A percentile compares a stretch with the other conserved stretches of the same genome.
phyloP scores from a whole-genome alignment of 176 grass and related monocot species.

The Secale cereale region DNA sequence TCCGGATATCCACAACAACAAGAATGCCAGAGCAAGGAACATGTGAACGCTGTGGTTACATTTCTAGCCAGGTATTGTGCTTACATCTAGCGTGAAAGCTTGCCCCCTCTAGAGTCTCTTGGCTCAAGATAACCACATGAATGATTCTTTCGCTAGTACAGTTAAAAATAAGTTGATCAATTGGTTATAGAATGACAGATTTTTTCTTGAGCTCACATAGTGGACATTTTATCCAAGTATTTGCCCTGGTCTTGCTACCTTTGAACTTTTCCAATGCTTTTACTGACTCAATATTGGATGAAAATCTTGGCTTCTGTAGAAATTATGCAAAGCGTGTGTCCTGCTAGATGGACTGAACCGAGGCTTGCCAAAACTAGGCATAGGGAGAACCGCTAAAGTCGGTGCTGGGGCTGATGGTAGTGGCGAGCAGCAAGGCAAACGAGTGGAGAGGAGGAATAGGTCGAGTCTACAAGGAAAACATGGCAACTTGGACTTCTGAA shows the following conservation, averaged over 20 bases:
- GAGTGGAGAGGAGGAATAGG: slow-evolving; percentile 29
- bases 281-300: background rate
- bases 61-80: slow-evolving; percentile 83
- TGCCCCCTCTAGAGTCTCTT: background rate
- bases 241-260: background rate
- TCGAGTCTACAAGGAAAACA: slow-evolving; percentile 66
- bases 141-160: background rate
- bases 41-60: slow-evolving; percentile 83
- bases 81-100: background rate
- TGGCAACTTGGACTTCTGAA: slow-evolving; percentile 64
- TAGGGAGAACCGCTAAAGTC: slow-evolving; percentile 58
- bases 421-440: slow-evolving; percentile 18
- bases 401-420: slow-evolving; percentile 22
- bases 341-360: slow-evolving; percentile 86
- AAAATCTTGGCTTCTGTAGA: slow-evolving; percentile 47
- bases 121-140: background rate
- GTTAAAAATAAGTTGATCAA: background rate
- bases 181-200: background rate
- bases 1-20: slow-evolving; percentile 84
- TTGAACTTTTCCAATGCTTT: background rate
- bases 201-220: background rate
- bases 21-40: slow-evolving; percentile 94
- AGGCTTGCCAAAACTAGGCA: slow-evolving; percentile 84
- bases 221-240: background rate
- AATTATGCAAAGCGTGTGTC: slow-evolving; percentile 95